phyloP scores from a whole-genome alignment of 306 rosid species.

The Corylus heterophylla region DNA sequence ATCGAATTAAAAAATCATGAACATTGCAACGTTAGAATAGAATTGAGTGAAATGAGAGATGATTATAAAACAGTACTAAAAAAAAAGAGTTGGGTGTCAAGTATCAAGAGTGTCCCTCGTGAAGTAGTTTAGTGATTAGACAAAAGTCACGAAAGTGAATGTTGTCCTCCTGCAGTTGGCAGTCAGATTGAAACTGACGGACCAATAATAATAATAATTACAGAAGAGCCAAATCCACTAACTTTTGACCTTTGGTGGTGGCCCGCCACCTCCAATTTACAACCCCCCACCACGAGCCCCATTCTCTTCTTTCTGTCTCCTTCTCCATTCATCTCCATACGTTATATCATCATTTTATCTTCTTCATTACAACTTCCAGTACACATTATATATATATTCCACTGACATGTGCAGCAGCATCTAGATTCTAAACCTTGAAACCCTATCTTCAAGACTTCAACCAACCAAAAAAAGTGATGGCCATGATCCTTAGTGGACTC shows the following conservation, averaged over 20 bases:
- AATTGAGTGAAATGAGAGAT: too few relatives aligned
- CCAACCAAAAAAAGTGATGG: background rate
- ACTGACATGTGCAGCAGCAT: background rate
- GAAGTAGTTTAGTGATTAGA: too few relatives aligned
- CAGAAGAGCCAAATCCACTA: background rate
- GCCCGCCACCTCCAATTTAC: background rate
- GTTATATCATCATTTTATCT: background rate
- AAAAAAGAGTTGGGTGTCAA: too few relatives aligned
- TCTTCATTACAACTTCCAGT: background rate
- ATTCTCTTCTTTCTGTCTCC: background rate
- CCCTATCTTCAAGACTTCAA: background rate
- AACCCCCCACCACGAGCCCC: background rate
- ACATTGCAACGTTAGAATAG: too few relatives aligned
- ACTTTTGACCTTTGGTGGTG: background rate
- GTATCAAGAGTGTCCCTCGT: too few relatives aligned
- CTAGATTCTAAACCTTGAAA: background rate
- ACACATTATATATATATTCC: background rate
- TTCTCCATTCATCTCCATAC: background rate
- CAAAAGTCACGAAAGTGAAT: too few relatives aligned
- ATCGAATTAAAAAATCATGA: too few relatives aligned
- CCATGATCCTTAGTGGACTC: background rate
- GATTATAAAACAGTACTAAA: too few relatives aligned
- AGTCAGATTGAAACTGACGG: too few relatives aligned
- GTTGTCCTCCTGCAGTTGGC: too few relatives aligned
- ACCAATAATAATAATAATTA: background rate